Conservation (phyloP, 208 protist species). For the Porcisia deanei region DNA sequence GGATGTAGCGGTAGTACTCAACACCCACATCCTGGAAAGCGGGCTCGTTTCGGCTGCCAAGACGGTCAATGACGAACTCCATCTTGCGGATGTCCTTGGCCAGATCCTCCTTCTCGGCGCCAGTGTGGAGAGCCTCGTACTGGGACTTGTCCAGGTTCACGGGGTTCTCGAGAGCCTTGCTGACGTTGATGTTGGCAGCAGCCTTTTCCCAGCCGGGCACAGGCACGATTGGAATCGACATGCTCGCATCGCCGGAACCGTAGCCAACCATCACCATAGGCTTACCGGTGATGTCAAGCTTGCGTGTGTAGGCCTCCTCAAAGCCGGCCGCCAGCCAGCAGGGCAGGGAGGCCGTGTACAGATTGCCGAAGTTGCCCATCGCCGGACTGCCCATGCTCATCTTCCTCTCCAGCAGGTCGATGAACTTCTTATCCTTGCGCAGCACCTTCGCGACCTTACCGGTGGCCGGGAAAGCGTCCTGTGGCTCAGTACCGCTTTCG, state of each 20-base stretch:
- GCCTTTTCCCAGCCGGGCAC: conserved; percentile 80
- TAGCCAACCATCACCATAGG: conserved; percentile 92
- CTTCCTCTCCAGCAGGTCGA: conserved; percentile 75
- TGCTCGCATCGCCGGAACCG: conserved; percentile 85
- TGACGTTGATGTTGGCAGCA: conserved; percentile 79
- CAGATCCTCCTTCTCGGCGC: conserved; percentile 73
- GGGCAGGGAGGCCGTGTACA: conserved; percentile 91
- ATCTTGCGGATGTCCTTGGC: conserved; percentile 53
- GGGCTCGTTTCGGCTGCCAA: conserved; percentile 79
- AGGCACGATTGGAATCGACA: conserved; percentile 89
- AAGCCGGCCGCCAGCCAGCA: conserved; percentile 90
- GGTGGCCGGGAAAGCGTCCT: conserved; percentile 73
- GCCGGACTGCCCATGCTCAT: conserved; percentile 86
- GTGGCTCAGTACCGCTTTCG: conserved; percentile 67
- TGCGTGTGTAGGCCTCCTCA: conserved; percentile 81
- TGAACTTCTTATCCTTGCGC: conserved; percentile 79
- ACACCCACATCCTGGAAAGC: conserved; percentile 92
- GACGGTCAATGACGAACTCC: conserved; percentile 83
- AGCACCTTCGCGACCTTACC: conserved; percentile 83
- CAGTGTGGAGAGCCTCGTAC: conserved; percentile 86
- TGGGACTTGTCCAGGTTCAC: conserved; percentile 73
- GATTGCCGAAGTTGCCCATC: conserved; percentile 91
- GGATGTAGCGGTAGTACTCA: conserved; percentile 88
- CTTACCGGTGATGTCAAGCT: conserved; percentile 81
- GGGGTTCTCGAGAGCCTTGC: conserved; percentile 66